Conservation (phyloP, 768 basidiomycete species). For the Lanmaoa rubissima region DNA sequence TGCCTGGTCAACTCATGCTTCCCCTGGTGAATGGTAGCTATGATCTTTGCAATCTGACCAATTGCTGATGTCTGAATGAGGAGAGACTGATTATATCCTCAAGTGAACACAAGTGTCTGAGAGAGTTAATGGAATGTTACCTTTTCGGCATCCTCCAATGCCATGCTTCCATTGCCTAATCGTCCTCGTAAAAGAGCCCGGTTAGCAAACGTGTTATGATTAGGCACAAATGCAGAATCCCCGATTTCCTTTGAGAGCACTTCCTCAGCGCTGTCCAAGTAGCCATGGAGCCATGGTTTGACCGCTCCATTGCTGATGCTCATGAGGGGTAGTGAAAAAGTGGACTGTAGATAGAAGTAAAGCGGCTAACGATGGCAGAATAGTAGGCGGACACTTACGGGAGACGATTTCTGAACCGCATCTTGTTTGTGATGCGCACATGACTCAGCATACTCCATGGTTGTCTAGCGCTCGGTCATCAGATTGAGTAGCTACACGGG, state of each 20-base stretch:
- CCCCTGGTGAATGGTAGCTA: conserved; percentile 6
- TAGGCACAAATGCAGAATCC: neutral
- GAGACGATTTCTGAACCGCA: neutral
- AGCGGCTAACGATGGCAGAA: neutral
- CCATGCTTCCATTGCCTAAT: neutral
- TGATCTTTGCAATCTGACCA: conserved; percentile 13
- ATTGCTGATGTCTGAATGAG: conserved; percentile 10
- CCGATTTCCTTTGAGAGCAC: conserved; percentile 12
- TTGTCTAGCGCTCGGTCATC: neutral
- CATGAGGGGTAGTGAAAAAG: conserved; percentile 15
- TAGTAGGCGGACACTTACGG: neutral
- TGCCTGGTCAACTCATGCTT: neutral
- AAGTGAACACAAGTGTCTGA: neutral
- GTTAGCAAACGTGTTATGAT: conserved; percentile 13
- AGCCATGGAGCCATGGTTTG: conserved; percentile 19
- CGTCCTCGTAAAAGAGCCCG: conserved; percentile 15
- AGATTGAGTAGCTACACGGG: neutral
- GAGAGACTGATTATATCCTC: conserved; percentile 7
- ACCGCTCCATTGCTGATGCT: conserved; percentile 16
- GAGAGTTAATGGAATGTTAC: neutral
- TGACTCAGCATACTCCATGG: neutral
- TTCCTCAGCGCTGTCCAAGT: conserved; percentile 6
- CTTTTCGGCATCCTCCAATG: conserved; percentile 13
- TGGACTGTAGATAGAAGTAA: neutral
- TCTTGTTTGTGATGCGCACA: conserved; percentile 7